Percentiles rank a stretch among this genome's conserved stretches.
Evolutionary conservation across 2,329 filamentous ascomycete genomes (phyloP).

Genomic region (Albophoma yamanashiensis): DNA sequence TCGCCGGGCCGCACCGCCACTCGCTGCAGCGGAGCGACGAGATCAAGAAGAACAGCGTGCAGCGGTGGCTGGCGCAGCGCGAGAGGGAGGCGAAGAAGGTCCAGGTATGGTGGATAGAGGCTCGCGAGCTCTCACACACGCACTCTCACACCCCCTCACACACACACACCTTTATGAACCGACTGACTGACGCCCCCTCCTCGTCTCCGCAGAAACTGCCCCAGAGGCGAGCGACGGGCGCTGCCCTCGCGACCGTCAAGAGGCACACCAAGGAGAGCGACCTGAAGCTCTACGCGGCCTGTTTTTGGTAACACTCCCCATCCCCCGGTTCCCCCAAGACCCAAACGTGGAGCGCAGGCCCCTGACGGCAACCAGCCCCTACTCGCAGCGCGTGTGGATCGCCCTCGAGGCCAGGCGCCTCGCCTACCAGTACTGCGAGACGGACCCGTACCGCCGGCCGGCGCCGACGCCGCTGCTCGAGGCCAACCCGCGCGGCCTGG

Average conservation of each 20-base stretch:
- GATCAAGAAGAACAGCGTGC: constrained; percentile 72
- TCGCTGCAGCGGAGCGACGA: constrained; percentile 62
- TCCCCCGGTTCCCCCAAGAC: neutral
- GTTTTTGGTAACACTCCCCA: constrained; percentile 56
- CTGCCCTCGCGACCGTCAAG: constrained; percentile 57
- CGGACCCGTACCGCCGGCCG: constrained; percentile 68
- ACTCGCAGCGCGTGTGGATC: constrained; percentile 84
- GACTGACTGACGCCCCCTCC: neutral
- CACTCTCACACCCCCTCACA: no score
- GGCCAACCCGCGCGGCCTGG: constrained; percentile 63
- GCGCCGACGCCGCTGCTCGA: constrained; percentile 47
- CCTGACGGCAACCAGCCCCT: constrained; percentile 44
- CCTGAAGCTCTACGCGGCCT: constrained; percentile 71
- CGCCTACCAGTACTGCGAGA: constrained; percentile 77
- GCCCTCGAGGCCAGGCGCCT: constrained; percentile 71
- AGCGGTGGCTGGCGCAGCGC: constrained; percentile 52
- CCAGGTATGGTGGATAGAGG: constrained; percentile 11
- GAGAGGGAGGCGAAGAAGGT: constrained; percentile 54
- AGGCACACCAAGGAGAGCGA: constrained; percentile 60
- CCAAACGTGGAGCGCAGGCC: constrained; percentile 3
- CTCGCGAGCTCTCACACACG: neutral
- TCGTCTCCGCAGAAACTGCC: constrained; percentile 47
- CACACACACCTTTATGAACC: no score
- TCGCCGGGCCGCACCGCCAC: constrained; percentile 65
- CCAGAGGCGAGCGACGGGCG: constrained; percentile 61